A percentile compares a stretch with the other conserved stretches of the same genome.
These are phyloP conservation scores for Boletellus ananas DNA, from an alignment of 768 basidiomycete species.

Conservation along the genomic window DNA sequence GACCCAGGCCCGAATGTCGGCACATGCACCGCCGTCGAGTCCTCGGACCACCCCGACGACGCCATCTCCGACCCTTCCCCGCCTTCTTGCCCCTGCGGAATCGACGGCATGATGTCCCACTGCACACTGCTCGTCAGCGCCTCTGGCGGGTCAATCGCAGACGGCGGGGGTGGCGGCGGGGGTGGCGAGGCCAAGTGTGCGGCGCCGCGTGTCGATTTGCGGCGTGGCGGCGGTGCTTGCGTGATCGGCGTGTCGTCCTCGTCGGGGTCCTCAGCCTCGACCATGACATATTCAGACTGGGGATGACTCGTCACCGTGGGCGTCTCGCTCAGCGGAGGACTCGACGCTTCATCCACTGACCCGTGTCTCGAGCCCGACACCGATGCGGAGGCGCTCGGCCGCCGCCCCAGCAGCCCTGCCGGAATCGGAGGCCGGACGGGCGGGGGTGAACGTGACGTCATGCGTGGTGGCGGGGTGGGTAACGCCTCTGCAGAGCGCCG, in stretches of 20 bases:
- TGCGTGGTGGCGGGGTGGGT: slow-evolving; percentile 47
- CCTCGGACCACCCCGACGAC: slow-evolving; percentile 65
- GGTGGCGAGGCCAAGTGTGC: slow-evolving; percentile 24
- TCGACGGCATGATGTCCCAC: slow-evolving; percentile 60
- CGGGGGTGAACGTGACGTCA: slow-evolving; percentile 28
- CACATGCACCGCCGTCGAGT: slow-evolving; percentile 36
- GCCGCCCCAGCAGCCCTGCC: slow-evolving; percentile 31
- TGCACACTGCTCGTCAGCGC: slow-evolving; percentile 42
- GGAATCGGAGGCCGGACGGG: slow-evolving; percentile 37
- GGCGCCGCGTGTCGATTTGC: slow-evolving; percentile 28
- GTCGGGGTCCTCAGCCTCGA: slow-evolving; percentile 47
- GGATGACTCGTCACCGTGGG: slow-evolving; percentile 9
- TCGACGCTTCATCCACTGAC: slow-evolving; percentile 30
- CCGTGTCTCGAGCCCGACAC: slow-evolving; percentile 35
- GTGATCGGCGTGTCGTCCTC: slow-evolving; percentile 22
- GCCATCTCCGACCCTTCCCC: slow-evolving; percentile 40
- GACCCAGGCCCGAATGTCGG: slow-evolving; percentile 15
- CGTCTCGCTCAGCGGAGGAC: slow-evolving; percentile 1
- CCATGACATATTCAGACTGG: slow-evolving; percentile 60
- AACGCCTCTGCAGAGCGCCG: slow-evolving; percentile 31
- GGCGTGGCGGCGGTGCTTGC: slow-evolving; percentile 41
- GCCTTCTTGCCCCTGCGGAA: slow-evolving; percentile 54
- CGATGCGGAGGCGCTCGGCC: slow-evolving; percentile 31
- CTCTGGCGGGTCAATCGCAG: slow-evolving; percentile 30
- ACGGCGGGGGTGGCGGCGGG: slow-evolving; percentile 39